Conservation (phyloP, 2,329 filamentous ascomycete species). For the Cryoendolithus antarcticus region DNA sequence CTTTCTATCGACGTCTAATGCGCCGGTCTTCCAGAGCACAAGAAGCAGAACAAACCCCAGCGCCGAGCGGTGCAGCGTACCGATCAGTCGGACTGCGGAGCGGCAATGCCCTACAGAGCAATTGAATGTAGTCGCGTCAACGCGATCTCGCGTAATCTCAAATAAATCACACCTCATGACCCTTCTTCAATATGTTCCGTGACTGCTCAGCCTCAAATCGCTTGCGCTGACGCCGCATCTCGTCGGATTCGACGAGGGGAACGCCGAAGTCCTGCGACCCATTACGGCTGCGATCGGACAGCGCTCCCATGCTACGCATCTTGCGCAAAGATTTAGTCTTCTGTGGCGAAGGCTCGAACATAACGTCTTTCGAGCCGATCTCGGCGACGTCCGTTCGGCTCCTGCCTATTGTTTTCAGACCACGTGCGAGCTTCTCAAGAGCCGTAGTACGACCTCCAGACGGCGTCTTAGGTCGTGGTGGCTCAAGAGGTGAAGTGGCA, state of each 20-base stretch:
- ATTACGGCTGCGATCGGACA: constrained; percentile 17
- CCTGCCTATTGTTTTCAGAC: constrained; percentile 47
- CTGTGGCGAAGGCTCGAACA: constrained; percentile 2
- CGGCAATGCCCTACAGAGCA: no score
- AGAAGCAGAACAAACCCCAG: no score
- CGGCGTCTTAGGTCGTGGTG: constrained; percentile 22
- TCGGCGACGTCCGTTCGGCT: constrained; percentile 40
- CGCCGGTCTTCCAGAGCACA: no score
- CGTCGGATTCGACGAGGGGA: constrained; percentile 37
- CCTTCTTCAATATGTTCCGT: no score
- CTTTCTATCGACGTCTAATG: no score
- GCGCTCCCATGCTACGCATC: constrained; percentile 24
- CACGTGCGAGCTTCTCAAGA: constrained; percentile 48
- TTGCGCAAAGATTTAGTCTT: constrained; percentile 22
- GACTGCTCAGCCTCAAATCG: constrained; percentile 30
- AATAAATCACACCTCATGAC: no score
- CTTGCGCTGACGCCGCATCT: constrained; percentile 35
- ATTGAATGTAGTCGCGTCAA: no score
- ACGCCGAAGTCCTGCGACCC: constrained; percentile 17
- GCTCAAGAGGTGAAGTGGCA: background rate
- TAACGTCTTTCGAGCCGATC: constrained; percentile 20
- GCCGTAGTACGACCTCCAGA: constrained; percentile 31
- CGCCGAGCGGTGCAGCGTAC: no score
- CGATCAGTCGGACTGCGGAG: no score
- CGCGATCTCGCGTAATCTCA: no score